Evolutionary conservation across 2,329 filamentous ascomycete species (phyloP).

Genomic region (Fusarium dlaminii): DNA sequence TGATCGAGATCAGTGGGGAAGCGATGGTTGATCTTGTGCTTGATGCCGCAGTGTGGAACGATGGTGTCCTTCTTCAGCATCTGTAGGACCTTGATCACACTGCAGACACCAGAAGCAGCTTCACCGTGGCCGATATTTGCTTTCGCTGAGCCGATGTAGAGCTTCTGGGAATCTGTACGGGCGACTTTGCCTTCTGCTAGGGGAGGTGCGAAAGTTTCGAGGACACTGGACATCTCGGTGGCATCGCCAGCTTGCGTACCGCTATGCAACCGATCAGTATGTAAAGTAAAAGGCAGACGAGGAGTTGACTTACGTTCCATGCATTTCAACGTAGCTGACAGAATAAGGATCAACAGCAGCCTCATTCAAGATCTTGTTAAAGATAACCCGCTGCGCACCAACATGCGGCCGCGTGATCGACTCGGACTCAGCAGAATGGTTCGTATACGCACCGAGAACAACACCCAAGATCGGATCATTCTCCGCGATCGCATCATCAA

Average conservation of each 20-base stretch:
- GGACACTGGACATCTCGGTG: constrained; percentile 83
- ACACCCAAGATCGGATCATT: constrained; percentile 73
- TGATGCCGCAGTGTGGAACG: constrained; percentile 64
- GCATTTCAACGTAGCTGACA: constrained; percentile 88
- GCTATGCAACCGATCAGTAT: fast-evolving
- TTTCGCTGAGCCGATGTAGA: constrained; percentile 72
- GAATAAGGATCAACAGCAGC: constrained; percentile 79
- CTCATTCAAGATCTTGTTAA: constrained; percentile 72
- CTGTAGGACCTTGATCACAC: constrained; percentile 64
- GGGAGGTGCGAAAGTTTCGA: constrained; percentile 60
- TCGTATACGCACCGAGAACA: constrained; percentile 71
- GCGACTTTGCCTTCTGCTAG: neutral
- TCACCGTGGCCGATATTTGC: constrained; percentile 73
- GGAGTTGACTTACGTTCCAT: constrained; percentile 60
- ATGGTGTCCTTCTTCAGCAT: constrained; percentile 60
- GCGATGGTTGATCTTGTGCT: constrained; percentile 56
- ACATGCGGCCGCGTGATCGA: constrained; percentile 78
- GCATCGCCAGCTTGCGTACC: constrained; percentile 78
- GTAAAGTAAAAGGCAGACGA: fast-evolving
- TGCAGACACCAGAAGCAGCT: constrained; percentile 64
- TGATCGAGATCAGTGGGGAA: constrained; percentile 54
- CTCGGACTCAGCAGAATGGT: constrained; percentile 75
- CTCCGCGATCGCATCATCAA: constrained; percentile 60
- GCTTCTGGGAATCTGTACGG: constrained; percentile 7
- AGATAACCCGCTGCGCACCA: constrained; percentile 69